Conservation (phyloP, 805 yeast species). For the Candida montana region DNA sequence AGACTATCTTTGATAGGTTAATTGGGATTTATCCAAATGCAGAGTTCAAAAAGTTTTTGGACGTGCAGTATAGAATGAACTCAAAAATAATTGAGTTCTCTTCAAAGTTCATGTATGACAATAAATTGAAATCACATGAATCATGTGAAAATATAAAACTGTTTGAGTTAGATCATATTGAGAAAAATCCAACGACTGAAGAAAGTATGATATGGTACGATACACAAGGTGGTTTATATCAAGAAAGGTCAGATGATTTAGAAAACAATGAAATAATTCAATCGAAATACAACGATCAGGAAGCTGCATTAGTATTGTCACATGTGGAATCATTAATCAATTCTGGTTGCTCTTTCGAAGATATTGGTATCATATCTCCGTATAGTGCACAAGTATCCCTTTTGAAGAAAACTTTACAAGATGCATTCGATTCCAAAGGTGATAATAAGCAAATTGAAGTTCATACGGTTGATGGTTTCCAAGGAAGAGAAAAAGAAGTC, state of each 20-base stretch:
- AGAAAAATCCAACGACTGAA: constrained; percentile 48
- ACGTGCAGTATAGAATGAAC: constrained; percentile 88
- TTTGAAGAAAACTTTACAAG: constrained; percentile 26
- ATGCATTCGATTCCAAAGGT: not conserved
- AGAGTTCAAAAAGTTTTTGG: constrained; percentile 50
- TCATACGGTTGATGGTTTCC: constrained; percentile 93
- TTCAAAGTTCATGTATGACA: constrained; percentile 58
- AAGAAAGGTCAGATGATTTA: constrained; percentile 47
- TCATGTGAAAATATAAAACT: constrained; percentile 50
- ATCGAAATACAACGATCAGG: constrained; percentile 77
- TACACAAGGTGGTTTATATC: constrained; percentile 84
- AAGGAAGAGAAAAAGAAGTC: constrained; percentile 90
- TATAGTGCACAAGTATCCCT: constrained; percentile 80
- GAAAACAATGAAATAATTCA: constrained; percentile 15
- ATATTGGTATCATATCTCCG: constrained; percentile 86
- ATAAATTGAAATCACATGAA: constrained; percentile 55
- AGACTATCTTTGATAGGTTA: constrained; percentile 78
- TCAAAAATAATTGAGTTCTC: constrained; percentile 72
- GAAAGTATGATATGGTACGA: constrained; percentile 76
- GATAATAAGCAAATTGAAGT: constrained; percentile 46
- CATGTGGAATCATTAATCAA: constrained; percentile 50
- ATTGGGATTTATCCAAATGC: constrained; percentile 36
- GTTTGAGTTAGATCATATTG: constrained; percentile 47
- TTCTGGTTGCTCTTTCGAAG: constrained; percentile 46
- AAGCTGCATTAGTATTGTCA: constrained; percentile 52